Evolutionary conservation across 2,329 filamentous ascomycete genomes (phyloP).

Genomic region (Curvularia sp.): DNA sequence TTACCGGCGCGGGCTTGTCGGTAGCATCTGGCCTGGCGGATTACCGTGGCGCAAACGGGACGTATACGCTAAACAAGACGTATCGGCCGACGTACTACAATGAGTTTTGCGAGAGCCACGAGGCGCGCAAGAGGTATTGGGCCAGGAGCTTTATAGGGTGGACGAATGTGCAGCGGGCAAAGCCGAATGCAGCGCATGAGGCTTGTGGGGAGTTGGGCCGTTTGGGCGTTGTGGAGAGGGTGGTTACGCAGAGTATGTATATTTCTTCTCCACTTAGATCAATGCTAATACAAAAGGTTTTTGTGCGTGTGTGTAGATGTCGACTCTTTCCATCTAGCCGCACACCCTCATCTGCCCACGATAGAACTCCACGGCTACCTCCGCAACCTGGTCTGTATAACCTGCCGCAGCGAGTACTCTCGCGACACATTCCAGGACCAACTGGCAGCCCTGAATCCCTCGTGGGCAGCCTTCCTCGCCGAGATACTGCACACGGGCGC

Average conservation of each 20-base stretch:
- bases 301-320: slow-evolving; percentile 68
- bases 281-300: slow-evolving; percentile 10
- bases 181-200: slow-evolving; percentile 79
- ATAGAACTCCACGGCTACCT: slow-evolving; percentile 93
- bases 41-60: slow-evolving; percentile 88
- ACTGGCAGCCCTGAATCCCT: slow-evolving; percentile 80
- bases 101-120: slow-evolving; percentile 84
- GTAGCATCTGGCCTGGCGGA: slow-evolving; percentile 93
- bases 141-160: slow-evolving; percentile 92
- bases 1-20: slow-evolving; percentile 89
- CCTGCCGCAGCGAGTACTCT: slow-evolving; percentile 74
- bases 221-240: slow-evolving; percentile 74
- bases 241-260: slow-evolving; percentile 80
- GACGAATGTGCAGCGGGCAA: slow-evolving; percentile 79
- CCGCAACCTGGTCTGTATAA: slow-evolving; percentile 79
- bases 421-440: slow-evolving; percentile 78
- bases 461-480: slow-evolving; percentile 79
- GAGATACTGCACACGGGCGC: slow-evolving; percentile 77
- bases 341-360: slow-evolving; percentile 77
- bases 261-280: neutral
- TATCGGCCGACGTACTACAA: slow-evolving; percentile 93
- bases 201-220: slow-evolving; percentile 75
- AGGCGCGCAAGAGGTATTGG: slow-evolving; percentile 92
- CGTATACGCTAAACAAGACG: slow-evolving; percentile 88
- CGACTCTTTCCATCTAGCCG: slow-evolving; percentile 85